These are phyloP conservation scores for Penicillium sp. DNA, from an alignment of 2,329 filamentous ascomycete species.

Conservation along the genomic window DNA sequence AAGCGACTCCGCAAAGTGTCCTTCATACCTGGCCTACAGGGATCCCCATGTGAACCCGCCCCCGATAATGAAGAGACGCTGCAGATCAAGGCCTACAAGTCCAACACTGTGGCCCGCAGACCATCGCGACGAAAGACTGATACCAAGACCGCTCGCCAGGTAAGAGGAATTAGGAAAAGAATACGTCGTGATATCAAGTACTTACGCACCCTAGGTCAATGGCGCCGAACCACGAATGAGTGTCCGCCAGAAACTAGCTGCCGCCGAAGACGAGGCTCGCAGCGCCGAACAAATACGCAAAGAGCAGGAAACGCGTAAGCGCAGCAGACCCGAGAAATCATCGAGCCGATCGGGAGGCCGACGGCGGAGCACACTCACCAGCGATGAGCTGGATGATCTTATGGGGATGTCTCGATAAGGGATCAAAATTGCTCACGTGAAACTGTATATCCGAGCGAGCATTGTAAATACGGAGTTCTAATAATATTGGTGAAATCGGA, in stretches of 20 bases:
- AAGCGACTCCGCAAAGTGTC: slow-evolving; percentile 35
- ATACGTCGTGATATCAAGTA: not conserved
- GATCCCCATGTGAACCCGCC: slow-evolving; percentile 23
- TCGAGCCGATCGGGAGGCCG: slow-evolving; percentile 28
- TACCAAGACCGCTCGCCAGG: slow-evolving; percentile 27
- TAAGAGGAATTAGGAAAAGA: slow-evolving; percentile 21
- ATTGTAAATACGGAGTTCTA: slow-evolving; percentile 19
- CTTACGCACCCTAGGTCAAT: slow-evolving; percentile 16
- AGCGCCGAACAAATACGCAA: slow-evolving; percentile 33
- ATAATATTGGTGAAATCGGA: too few species aligned
- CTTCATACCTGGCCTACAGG: slow-evolving; percentile 33
- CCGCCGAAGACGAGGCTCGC: slow-evolving; percentile 41
- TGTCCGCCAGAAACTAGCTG: slow-evolving; percentile 42
- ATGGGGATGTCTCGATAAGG: slow-evolving; percentile 29
- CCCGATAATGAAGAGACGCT: slow-evolving; percentile 34
- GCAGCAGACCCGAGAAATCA: slow-evolving; percentile 29
- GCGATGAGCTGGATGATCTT: slow-evolving; percentile 41
- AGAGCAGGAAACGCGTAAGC: slow-evolving; percentile 34
- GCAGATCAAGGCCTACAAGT: slow-evolving; percentile 31
- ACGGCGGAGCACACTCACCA: slow-evolving; percentile 44
- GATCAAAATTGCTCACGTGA: slow-evolving; percentile 3
- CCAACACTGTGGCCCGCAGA: slow-evolving; percentile 28
- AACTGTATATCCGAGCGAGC: slow-evolving; percentile 19
- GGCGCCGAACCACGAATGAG: slow-evolving; percentile 27
- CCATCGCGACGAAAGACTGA: slow-evolving; percentile 26